phyloP scores from a whole-genome alignment of 495 filamentous ascomycete species.

The Penicillium simplicissimum region DNA sequence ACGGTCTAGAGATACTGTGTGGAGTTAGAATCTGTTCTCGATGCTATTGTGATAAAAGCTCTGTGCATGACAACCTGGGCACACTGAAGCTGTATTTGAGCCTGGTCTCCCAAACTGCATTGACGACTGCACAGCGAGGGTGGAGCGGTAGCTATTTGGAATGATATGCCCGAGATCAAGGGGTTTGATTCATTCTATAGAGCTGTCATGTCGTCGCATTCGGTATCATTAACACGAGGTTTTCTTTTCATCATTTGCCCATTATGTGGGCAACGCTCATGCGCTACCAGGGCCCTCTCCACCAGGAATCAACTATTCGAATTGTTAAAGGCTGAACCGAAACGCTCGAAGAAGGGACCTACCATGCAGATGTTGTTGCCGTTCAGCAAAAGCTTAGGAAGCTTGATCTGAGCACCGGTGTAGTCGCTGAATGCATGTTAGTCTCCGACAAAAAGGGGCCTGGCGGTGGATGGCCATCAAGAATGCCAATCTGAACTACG shows the following conservation, averaged over 20 bases:
- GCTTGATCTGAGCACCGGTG: constrained; percentile 77
- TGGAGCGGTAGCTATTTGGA: not conserved
- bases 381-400: constrained; percentile 93
- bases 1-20: not conserved
- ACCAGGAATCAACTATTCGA: constrained; percentile 75
- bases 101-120: not conserved
- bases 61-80: not conserved
- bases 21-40: not conserved
- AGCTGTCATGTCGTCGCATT: constrained; percentile 30
- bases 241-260: constrained; percentile 26
- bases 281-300: constrained; percentile 70
- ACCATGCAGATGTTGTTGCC: constrained; percentile 99
- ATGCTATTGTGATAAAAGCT: not conserved
- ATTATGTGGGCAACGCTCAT: constrained; percentile 21
- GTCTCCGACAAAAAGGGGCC: not conserved
- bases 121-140: not conserved
- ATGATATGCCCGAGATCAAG: not conserved
- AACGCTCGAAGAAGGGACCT: constrained; percentile 17
- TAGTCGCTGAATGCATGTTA: constrained; percentile 71
- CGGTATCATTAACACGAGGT: constrained; percentile 37
- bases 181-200: constrained; percentile 22
- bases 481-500: not conserved
- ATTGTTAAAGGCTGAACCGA: constrained; percentile 9
- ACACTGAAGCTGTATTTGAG: not conserved
- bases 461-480: not conserved